These are phyloP conservation scores for Moelleriella libera DNA, from an alignment of 2,329 filamentous ascomycete species.

Conservation along the genomic window DNA sequence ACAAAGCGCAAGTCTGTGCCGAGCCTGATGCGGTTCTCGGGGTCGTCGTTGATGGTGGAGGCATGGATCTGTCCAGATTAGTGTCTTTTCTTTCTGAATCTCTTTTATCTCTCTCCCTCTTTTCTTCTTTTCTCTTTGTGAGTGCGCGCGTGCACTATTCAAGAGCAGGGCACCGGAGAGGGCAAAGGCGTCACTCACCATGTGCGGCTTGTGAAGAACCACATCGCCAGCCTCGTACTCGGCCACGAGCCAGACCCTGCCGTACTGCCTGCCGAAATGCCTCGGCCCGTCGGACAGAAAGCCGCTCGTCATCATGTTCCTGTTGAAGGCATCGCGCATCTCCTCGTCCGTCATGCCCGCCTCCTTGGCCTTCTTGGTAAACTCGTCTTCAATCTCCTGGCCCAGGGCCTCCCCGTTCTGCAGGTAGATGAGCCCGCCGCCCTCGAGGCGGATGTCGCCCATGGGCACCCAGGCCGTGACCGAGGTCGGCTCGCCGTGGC, in stretches of 20 bases:
- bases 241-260: slow-evolving; percentile 18
- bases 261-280: slow-evolving; percentile 15
- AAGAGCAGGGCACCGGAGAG: too few species aligned
- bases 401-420: slow-evolving; percentile 31
- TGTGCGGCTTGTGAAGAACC: slow-evolving; percentile 22
- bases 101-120: too few species aligned
- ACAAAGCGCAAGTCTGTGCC: slow-evolving; percentile 44
- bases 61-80: slow-evolving; percentile 33
- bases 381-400: slow-evolving; percentile 32
- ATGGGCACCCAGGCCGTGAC: slow-evolving; percentile 45
- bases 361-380: slow-evolving; percentile 30
- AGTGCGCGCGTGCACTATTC: too few species aligned
- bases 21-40: slow-evolving; percentile 34
- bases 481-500: slow-evolving; percentile 37
- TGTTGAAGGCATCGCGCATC: slow-evolving; percentile 35
- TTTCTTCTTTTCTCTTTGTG: too few species aligned
- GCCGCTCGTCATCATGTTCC: slow-evolving; percentile 43
- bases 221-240: slow-evolving; percentile 26
- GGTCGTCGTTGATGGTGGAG: slow-evolving; percentile 39
- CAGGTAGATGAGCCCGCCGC: slow-evolving; percentile 45
- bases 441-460: slow-evolving; percentile 35
- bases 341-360: slow-evolving; percentile 37
- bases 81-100: not conserved
- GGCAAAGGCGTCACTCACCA: slow-evolving; percentile 6
- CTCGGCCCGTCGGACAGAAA: slow-evolving; percentile 35